Base-by-base conservation (phyloP, 2,329 filamentous ascomycete genomes). In the Erysiphe pulchra region DNA sequence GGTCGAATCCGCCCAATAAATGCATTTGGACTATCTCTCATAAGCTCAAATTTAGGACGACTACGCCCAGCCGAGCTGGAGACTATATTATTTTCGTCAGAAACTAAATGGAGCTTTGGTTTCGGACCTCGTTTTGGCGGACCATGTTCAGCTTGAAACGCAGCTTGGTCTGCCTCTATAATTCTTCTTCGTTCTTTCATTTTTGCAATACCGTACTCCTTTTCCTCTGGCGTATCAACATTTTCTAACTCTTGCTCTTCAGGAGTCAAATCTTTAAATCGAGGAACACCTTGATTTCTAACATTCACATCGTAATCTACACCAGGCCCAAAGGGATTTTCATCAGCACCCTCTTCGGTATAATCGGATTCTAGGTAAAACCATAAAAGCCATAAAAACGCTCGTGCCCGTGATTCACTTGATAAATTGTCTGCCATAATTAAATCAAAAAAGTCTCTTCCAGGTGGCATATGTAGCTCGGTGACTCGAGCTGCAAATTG, bases 301-400 rank as follows among this genome's bases (percentile, higher is more conserved):
- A 78, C 71, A 49, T 73, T 70, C 1, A 72, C 62, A 9, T 67
- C 70, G 50, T 79, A 79, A 55, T 77, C 75, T 2, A 79, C 71
- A 12, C 75, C 76, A 11, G 66, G 59, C 0, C 90, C 90, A 55
- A 94, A 98, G 0, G 90, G 90, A 56, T 98, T 98, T 53, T 82
- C 78, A 42, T 83, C 70, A 40, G 84, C 87, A 47, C 82, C 84
- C 55, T 93, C 82, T 53, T 80, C 75, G 0, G 82, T 82, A 53
- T 94, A 95, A 59, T 94, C 84, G 28, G 86, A 93, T 60, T 98
- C 90, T 16, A 98, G 70, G 57, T 98, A 95, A 67, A 90, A 94
- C 90, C 90, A 98, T 76, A 98, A 92, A 50, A 98, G 67, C 90
- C 90, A 98, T 17, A 98, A 64, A 54, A 98, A 98, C 0, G 87